Conservation (phyloP, 148 eudicot genomes). For the Dianthus caryophyllus region DNA sequence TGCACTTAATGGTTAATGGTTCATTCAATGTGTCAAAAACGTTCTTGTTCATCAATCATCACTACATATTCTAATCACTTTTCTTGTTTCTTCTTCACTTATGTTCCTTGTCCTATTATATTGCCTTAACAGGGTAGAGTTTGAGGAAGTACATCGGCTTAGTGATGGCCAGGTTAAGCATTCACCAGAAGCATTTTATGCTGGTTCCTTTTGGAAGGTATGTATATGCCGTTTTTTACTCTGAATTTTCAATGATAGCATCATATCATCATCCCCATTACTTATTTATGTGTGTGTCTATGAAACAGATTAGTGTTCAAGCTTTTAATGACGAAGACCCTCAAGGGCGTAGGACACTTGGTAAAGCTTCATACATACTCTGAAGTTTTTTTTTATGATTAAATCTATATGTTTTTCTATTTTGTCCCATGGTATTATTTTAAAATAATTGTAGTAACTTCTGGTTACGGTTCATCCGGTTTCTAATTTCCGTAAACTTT, state of each 20-base stretch:
- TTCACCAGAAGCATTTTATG: constrained; percentile 95
- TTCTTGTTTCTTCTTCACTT: background rate
- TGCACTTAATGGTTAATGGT: background rate
- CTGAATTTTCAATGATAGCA: background rate
- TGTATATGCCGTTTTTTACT: background rate
- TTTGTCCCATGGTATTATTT: background rate
- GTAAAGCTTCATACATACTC: constrained; percentile 35
- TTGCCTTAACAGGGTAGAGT: constrained; percentile 71
- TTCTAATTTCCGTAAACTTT: no score
- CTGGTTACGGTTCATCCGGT: no score
- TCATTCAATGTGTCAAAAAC: background rate
- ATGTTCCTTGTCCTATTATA: background rate
- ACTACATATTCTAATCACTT: background rate
- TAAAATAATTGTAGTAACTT: no score
- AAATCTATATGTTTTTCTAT: background rate
- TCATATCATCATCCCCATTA: constrained; percentile 1
- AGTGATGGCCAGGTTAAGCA: constrained; percentile 97
- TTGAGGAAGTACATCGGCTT: constrained; percentile 85
- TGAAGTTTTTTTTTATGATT: background rate
- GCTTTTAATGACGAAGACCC: constrained; percentile 99
- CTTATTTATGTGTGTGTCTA: constrained; percentile 26
- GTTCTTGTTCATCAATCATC: background rate
- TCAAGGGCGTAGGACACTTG: constrained; percentile 96
- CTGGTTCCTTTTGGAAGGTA: constrained; percentile 99
- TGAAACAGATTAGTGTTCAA: constrained; percentile 77